Evolutionary conservation across 768 basidiomycete genomes (phyloP).

Genomic region (Hericium alpestre): DNA sequence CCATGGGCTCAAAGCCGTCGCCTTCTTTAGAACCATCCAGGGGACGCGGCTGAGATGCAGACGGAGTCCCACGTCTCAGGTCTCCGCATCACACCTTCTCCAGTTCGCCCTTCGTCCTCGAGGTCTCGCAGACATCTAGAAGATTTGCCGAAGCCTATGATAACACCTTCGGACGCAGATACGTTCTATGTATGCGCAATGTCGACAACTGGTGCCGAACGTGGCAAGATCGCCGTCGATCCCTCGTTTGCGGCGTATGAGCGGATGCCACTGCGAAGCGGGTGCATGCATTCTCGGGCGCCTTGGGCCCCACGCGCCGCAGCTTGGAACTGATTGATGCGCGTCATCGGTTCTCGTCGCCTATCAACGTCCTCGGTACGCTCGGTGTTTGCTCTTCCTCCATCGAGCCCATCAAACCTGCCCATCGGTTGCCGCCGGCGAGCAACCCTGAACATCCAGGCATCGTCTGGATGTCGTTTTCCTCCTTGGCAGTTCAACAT

Average conservation of each 20-base stretch:
- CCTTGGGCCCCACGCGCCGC: not conserved
- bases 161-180: not conserved
- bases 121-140: not conserved
- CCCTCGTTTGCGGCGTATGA: too few species aligned
- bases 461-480: too few species aligned
- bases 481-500: too few species aligned
- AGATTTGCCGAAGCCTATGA: not conserved
- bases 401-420: too few species aligned
- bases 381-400: not conserved
- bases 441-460: too few species aligned
- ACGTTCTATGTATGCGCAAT: not conserved
- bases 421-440: too few species aligned
- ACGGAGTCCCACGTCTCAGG: not conserved
- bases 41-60: not conserved
- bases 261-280: too few species aligned
- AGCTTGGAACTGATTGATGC: not conserved
- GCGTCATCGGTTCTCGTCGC: not conserved
- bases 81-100: not conserved
- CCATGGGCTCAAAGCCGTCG: not conserved
- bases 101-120: not conserved
- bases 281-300: not conserved
- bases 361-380: not conserved
- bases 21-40: not conserved
- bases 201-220: too few species aligned
- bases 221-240: too few species aligned